phyloP scores from a whole-genome alignment of 2,329 filamentous ascomycete species.

The Pestalotiopsis sp. region DNA sequence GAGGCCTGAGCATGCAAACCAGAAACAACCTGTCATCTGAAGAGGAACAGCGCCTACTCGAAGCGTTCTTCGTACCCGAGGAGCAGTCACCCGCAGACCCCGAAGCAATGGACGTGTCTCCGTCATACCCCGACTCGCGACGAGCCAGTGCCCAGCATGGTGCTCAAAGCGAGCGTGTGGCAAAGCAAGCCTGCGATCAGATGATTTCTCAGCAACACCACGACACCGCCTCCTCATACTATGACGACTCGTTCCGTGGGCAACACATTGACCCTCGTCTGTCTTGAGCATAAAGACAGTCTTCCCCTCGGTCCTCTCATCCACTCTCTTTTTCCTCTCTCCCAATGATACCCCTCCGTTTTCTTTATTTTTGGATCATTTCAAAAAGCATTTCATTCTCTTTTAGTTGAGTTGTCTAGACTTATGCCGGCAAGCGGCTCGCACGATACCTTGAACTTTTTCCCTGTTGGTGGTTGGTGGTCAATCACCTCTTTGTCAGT shows the following conservation, averaged over 20 bases:
- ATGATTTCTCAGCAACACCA: constrained; percentile 19
- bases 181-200: constrained; percentile 40
- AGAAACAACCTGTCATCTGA: constrained; percentile 28
- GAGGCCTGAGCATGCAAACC: constrained; percentile 23
- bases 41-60: constrained; percentile 34
- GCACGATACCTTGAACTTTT: background rate
- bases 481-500: background rate
- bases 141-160: constrained; percentile 22
- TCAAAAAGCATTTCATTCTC: background rate
- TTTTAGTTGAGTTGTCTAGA: background rate
- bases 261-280: background rate
- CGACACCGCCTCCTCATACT: background rate
- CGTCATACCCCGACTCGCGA: constrained; percentile 15
- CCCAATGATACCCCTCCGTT: constrained; percentile 2
- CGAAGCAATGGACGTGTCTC: constrained; percentile 20
- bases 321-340: background rate
- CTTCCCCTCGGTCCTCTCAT: background rate
- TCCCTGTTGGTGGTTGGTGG: background rate
- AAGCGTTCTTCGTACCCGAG: constrained; percentile 27
- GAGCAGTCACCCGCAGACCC: constrained; percentile 16
- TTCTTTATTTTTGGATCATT: background rate
- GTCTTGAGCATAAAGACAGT: background rate
- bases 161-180: constrained; percentile 37
- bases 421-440: background rate
- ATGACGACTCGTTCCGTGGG: background rate